phyloP scores from a whole-genome alignment of 75 land plant species.

The Cryptomeria japonica region DNA sequence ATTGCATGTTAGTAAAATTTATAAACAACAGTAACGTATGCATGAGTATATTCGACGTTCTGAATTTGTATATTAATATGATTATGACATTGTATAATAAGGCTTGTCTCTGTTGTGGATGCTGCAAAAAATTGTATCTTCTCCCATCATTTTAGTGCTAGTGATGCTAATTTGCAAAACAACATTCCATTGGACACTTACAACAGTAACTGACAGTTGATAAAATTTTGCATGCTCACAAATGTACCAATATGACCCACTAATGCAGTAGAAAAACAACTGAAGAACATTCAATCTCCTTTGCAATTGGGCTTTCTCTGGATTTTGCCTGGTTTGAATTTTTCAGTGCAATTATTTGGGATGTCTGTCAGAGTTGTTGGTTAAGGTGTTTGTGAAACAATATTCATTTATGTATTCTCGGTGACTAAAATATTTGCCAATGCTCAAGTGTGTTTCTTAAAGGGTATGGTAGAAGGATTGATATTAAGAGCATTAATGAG shows the following conservation, averaged over 20 bases:
- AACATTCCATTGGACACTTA: background rate
- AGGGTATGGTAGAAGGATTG: conserved; percentile 56
- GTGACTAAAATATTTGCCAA: background rate
- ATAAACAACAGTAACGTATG: background rate
- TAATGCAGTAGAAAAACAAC: conserved; percentile 48
- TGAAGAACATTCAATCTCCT: conserved; percentile 32
- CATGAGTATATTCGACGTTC: background rate
- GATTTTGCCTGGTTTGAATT: conserved; percentile 58
- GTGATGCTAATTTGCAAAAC: background rate
- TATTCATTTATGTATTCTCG: background rate
- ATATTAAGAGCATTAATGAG: conserved; percentile 34
- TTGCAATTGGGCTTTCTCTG: conserved; percentile 54
- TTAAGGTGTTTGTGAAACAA: background rate
- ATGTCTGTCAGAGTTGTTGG: background rate
- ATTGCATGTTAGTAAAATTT: background rate
- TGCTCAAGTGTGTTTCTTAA: conserved; percentile 5
- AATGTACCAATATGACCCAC: background rate
- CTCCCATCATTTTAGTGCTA: background rate
- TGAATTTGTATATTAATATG: background rate
- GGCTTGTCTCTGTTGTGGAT: background rate
- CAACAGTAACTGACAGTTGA: background rate
- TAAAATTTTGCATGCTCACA: background rate
- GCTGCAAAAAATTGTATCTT: conserved; percentile 17
- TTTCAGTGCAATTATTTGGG: conserved; percentile 5
- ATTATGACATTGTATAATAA: background rate